A percentile compares a stretch with the other conserved stretches of the same genome.
phyloP scores from a whole-genome alignment of 768 basidiomycete genomes.

The Termitomyces sp. region DNA sequence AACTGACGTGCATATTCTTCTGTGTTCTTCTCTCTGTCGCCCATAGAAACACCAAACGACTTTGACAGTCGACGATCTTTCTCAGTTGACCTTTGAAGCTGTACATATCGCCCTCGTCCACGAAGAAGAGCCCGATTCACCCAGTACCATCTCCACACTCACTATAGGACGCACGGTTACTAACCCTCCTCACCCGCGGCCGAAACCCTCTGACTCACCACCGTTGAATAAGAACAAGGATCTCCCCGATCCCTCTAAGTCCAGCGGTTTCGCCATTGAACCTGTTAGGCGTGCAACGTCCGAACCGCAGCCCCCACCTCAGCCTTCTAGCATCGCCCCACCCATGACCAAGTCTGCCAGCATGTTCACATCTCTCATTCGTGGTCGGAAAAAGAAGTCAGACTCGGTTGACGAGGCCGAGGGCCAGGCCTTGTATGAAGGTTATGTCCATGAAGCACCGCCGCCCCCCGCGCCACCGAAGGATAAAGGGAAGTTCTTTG shows the following conservation, averaged over 20 bases:
- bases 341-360: conserved; percentile 28
- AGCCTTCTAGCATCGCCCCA: conserved; percentile 18
- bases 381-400: conserved; percentile 38
- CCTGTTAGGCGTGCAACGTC: conserved; percentile 33
- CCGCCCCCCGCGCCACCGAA: conserved; percentile 53
- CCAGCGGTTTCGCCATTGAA: conserved; percentile 20
- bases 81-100: conserved; percentile 40
- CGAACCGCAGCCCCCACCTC: conserved; percentile 27
- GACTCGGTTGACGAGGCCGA: conserved; percentile 24
- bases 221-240: conserved; percentile 18
- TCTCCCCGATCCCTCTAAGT: conserved; percentile 17
- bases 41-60: conserved; percentile 43
- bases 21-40: conserved; percentile 18
- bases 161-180: conserved; percentile 15
- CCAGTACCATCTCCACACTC: conserved; percentile 14
- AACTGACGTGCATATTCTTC: neutral
- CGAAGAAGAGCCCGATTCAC: conserved; percentile 24
- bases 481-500: conserved; percentile 30
- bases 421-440: conserved; percentile 18
- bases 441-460: conserved; percentile 28
- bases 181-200: conserved; percentile 2
- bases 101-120: conserved; percentile 34
- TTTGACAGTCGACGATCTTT: conserved; percentile 44
- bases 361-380: conserved; percentile 34
- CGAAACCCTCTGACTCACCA: conserved; percentile 7